Evolutionary conservation across 1,139 yeast species (phyloP).

Genomic region (Blastobotrys persicus): DNA sequence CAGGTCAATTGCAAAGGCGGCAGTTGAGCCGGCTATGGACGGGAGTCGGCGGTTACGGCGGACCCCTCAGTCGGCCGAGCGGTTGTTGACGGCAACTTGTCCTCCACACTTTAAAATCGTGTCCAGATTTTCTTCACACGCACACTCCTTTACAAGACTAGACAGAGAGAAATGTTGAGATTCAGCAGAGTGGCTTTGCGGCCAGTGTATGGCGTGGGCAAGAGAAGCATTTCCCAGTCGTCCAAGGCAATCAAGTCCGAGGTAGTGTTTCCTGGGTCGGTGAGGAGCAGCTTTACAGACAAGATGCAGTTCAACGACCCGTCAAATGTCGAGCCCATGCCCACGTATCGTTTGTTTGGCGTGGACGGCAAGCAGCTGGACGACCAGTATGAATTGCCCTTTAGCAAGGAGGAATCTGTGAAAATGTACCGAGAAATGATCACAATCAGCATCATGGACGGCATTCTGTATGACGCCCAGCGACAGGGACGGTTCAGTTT

Average conservation of each 20-base stretch:
- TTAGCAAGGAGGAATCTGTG: conserved; percentile 29
- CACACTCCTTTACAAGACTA: not conserved
- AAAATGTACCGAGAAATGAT: conserved; percentile 38
- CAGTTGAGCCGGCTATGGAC: not conserved
- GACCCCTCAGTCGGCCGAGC: not conserved
- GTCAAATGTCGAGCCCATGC: conserved; percentile 24
- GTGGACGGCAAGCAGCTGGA: conserved; percentile 35
- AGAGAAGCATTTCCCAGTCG: conserved; percentile 26
- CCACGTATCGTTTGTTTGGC: conserved; percentile 35
- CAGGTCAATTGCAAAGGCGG: not conserved
- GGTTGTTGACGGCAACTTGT: conserved; percentile 5
- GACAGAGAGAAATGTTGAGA: conserved; percentile 8
- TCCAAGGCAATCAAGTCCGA: conserved; percentile 28
- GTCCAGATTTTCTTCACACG: conserved; percentile 2
- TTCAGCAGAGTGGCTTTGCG: conserved; percentile 1
- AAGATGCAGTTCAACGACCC: conserved; percentile 30
- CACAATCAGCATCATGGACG: conserved; percentile 34
- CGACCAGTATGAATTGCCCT: conserved; percentile 27
- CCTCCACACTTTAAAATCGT: conserved; percentile 3
- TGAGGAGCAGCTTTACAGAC: conserved; percentile 31
- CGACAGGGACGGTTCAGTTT: conserved; percentile 39
- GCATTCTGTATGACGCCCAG: conserved; percentile 40
- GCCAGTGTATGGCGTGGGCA: not conserved
- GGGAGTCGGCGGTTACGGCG: not conserved
- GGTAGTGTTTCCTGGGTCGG: conserved; percentile 35